phyloP scores from a whole-genome alignment of 345 rosid genomes.

The Rhodomyrtus tomentosa region DNA sequence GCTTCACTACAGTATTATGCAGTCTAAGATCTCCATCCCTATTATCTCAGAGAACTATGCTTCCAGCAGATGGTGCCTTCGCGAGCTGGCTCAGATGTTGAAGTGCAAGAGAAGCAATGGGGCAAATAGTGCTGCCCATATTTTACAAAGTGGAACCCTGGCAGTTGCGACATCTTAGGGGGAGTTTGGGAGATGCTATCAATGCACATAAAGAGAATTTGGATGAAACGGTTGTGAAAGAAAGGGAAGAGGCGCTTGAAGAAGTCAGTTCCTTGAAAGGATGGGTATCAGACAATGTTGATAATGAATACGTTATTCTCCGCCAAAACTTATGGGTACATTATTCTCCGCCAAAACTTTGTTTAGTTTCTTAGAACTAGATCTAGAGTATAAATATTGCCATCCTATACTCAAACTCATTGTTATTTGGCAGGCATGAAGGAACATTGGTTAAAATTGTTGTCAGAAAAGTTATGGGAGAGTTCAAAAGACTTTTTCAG shows the following conservation, averaged over 20 bases:
- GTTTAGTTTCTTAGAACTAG: not conserved
- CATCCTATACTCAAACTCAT: not conserved
- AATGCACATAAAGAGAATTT: rapidly evolving
- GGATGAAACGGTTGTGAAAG: rapidly evolving
- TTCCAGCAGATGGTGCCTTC: too few species aligned
- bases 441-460: not conserved
- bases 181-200: not conserved
- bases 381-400: not conserved
- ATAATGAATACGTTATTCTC: not conserved
- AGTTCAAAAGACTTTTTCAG: not conserved
- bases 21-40: not conserved
- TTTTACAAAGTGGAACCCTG: not conserved
- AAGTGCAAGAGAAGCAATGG: too few species aligned
- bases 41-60: too few species aligned
- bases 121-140: too few species aligned
- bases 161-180: rapidly evolving
- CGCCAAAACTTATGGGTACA: too few species aligned
- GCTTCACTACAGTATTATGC: rapidly evolving
- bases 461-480: not conserved
- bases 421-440: not conserved
- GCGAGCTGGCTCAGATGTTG: too few species aligned
- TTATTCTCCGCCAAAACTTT: not conserved
- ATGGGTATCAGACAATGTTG: not conserved
- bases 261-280: not conserved
- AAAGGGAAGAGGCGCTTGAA: not conserved